Evolutionary conservation across 176 grass and related monocot genomes (phyloP).

Genomic region (Paspalum notatum): DNA sequence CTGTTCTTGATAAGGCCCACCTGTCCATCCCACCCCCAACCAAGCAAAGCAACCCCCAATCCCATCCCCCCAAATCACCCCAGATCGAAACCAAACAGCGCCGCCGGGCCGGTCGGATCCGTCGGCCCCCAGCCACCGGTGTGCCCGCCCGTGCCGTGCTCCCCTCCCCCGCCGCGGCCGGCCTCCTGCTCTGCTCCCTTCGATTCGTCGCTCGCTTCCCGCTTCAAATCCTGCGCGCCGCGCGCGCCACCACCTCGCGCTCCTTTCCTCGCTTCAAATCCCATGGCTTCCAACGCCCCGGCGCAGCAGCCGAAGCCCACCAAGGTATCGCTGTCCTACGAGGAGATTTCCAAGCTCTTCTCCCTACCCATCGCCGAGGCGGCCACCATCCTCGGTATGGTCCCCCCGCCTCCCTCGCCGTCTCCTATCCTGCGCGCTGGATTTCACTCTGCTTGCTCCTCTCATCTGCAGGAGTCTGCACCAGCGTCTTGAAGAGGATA

Average conservation of each 20-base stretch:
- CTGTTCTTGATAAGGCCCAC: no score
- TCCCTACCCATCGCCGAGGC: slow-evolving; percentile 89
- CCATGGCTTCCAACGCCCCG: slow-evolving; percentile 48
- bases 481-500: slow-evolving; percentile 93
- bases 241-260: not conserved
- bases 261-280: slow-evolving; percentile 35
- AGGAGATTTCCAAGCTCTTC: slow-evolving; percentile 97
- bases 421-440: not conserved
- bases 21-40: no score
- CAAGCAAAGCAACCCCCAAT: no score
- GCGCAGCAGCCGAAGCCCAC: slow-evolving; percentile 43
- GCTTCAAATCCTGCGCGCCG: no score
- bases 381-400: slow-evolving; percentile 74
- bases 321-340: slow-evolving; percentile 62
- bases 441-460: not conserved
- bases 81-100: no score
- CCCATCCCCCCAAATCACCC: no score
- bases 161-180: slow-evolving; percentile 22
- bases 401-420: not conserved
- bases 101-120: slow-evolving; percentile 2
- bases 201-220: no score
- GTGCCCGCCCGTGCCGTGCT: not conserved
- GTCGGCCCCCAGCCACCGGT: not conserved
- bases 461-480: slow-evolving; percentile 71
- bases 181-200: no score